Percentiles rank a stretch among this genome's conserved stretches.
Evolutionary conservation across 148 eudicot genomes (phyloP).

Genomic region (Fagopyrum homotropicum): DNA sequence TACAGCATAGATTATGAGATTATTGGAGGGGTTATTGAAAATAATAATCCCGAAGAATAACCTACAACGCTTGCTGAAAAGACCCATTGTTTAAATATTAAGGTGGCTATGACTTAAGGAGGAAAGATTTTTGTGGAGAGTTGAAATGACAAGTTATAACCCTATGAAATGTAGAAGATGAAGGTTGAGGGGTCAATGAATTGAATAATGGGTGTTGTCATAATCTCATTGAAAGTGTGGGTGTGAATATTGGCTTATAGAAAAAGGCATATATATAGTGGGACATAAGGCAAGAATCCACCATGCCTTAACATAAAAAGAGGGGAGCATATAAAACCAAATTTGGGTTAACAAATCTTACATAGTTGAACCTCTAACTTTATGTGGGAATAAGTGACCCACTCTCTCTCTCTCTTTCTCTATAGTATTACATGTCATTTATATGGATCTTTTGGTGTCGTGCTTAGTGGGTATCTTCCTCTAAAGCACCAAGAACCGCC

Average conservation of each 20-base stretch:
- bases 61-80: too few relatives aligned
- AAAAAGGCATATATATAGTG: background rate
- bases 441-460: background rate
- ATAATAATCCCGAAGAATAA: too few relatives aligned
- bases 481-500: background rate
- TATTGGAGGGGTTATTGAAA: too few relatives aligned
- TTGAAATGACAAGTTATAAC: conserved; percentile 1
- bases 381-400: conserved; percentile 8
- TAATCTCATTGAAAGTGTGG: conserved; percentile 9
- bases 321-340: conserved; percentile 4
- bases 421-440: conserved; percentile 5
- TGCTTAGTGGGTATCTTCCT: background rate
- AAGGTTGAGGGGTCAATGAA: conserved; percentile 3
- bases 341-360: background rate
- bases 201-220: conserved; percentile 8
- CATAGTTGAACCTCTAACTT: conserved; percentile 1
- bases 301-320: background rate
- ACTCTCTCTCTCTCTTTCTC: background rate
- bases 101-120: conserved; percentile 9
- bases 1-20: too few relatives aligned
- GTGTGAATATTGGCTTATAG: background rate
- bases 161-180: background rate
- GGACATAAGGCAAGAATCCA: background rate
- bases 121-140: background rate
- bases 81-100: background rate